phyloP scores from a whole-genome alignment of 2,329 filamentous ascomycete genomes.

The Talaromyces sp. region DNA sequence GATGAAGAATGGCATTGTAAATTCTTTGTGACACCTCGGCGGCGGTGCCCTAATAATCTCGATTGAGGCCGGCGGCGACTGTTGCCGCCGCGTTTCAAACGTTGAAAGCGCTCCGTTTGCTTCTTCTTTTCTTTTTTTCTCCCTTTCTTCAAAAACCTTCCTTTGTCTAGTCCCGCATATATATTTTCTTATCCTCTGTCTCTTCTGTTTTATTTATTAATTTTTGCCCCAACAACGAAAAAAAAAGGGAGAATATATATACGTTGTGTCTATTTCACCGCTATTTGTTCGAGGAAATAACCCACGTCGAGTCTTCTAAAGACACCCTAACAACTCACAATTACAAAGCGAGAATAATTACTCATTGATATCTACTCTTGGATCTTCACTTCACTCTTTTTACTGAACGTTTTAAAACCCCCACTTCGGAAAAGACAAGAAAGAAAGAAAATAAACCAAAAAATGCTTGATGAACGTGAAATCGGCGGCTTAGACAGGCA shows the following conservation, averaged over 20 bases:
- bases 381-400: neutral
- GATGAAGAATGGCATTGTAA: neutral
- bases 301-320: neutral
- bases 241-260: neutral
- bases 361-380: neutral
- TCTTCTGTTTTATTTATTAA: neutral
- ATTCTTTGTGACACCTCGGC: neutral
- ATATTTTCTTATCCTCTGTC: too few species aligned
- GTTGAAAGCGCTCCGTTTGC: neutral
- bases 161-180: neutral
- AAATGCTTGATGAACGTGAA: neutral
- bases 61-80: neutral
- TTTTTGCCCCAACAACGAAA: neutral
- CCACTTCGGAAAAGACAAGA: neutral
- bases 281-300: neutral
- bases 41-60: neutral
- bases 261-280: neutral
- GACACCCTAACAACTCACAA: neutral
- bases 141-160: neutral
- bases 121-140: neutral
- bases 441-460: neutral
- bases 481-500: neutral
- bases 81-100: neutral
- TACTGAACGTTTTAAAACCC: neutral
- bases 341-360: neutral